Conservation (phyloP, 371 early-diverging fungal genomes). For the Actinomortierella ambigua region DNA sequence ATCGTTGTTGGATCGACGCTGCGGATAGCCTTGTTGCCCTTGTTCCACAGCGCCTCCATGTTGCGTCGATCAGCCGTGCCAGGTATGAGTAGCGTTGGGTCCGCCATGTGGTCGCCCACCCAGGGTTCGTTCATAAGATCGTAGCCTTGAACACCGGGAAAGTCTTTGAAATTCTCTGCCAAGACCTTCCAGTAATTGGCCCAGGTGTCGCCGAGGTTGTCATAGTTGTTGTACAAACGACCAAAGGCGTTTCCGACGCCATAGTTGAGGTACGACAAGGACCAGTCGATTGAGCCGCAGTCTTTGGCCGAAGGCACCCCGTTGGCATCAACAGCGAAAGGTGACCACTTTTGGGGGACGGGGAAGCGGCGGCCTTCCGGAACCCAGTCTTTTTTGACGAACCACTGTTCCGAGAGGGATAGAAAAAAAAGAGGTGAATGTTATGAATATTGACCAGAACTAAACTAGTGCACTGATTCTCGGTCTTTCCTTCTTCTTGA, state of each 20-base stretch:
- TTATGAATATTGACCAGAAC: neutral
- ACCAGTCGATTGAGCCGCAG: conserved; percentile 53
- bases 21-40: conserved; percentile 50
- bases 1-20: conserved; percentile 51
- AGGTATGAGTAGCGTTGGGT: conserved; percentile 46
- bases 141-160: conserved; percentile 59
- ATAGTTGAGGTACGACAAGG: conserved; percentile 48
- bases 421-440: neutral
- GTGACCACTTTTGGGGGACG: conserved; percentile 45
- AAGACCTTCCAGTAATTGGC: conserved; percentile 57
- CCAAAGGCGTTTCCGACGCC: conserved; percentile 57
- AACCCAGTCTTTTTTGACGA: conserved; percentile 50
- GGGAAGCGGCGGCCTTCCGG: conserved; percentile 40
- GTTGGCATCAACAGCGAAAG: conserved; percentile 48
- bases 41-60: conserved; percentile 57
- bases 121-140: conserved; percentile 63
- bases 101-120: conserved; percentile 53
- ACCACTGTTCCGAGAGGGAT: conserved; percentile 43
- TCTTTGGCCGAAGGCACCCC: conserved; percentile 51
- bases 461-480: too few relatives aligned
- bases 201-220: conserved; percentile 53
- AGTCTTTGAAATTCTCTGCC: conserved; percentile 46
- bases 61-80: conserved; percentile 47
- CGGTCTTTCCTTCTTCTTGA: neutral
- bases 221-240: conserved; percentile 56